Evolutionary conservation across 768 basidiomycete species (phyloP).

Genomic region (Kwoniella europaea): DNA sequence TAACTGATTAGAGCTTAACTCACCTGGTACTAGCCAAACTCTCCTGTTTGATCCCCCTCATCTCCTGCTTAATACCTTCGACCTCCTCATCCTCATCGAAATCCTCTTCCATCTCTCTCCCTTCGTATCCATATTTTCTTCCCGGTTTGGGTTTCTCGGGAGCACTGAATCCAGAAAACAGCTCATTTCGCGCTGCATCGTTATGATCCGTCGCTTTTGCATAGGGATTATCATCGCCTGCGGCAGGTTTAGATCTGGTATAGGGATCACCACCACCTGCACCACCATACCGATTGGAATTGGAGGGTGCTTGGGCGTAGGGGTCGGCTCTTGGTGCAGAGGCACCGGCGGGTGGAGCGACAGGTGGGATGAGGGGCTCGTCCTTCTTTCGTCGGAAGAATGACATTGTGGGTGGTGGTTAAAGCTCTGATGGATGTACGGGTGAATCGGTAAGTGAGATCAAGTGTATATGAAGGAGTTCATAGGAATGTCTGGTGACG

Average conservation of each 20-base stretch:
- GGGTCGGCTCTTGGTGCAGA: constrained; percentile 24
- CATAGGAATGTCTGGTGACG: too few species aligned
- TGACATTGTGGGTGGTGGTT: constrained; percentile 35
- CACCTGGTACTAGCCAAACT: constrained; percentile 78
- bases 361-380: constrained; percentile 55
- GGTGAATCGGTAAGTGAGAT: not conserved
- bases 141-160: constrained; percentile 34
- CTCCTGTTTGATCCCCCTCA: constrained; percentile 86
- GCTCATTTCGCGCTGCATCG: constrained; percentile 52
- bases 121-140: constrained; percentile 53
- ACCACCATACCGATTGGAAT: constrained; percentile 18
- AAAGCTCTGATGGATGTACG: not conserved
- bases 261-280: constrained; percentile 42
- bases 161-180: constrained; percentile 54
- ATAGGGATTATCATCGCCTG: constrained; percentile 50
- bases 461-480: too few species aligned
- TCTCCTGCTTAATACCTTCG: constrained; percentile 94
- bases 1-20: constrained; percentile 13
- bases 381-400: constrained; percentile 55
- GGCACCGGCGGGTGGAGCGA: constrained; percentile 39
- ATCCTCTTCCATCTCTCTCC: constrained; percentile 66
- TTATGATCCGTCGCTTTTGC: constrained; percentile 34
- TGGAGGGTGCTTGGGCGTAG: constrained; percentile 19
- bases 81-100: constrained; percentile 62
- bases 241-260: constrained; percentile 19